Conservation (phyloP, 805 yeast genomes). For the Torulaspora gathmanii region DNA sequence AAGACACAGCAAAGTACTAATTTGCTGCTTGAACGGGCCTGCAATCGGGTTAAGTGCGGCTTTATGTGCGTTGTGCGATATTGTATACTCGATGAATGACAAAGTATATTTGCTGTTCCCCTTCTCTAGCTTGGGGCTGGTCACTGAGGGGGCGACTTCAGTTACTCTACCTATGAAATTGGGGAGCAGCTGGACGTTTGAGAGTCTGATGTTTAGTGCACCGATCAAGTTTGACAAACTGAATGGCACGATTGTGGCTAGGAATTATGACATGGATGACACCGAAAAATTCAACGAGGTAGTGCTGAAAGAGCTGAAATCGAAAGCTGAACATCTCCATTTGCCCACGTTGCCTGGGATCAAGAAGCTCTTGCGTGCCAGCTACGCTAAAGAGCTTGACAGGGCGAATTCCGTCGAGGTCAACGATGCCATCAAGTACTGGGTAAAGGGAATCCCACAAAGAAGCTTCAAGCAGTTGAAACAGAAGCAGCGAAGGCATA, state of each 20-base stretch:
- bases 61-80: constrained; percentile 67
- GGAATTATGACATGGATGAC: constrained; percentile 43
- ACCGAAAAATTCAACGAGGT: constrained; percentile 45
- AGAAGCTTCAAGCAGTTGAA: constrained; percentile 54
- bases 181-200: constrained; percentile 68
- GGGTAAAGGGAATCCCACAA: constrained; percentile 74
- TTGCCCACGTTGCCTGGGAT: constrained; percentile 42
- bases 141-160: constrained; percentile 75
- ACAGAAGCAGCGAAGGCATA: constrained; percentile 54
- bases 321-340: constrained; percentile 36
- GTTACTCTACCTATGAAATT: constrained; percentile 63
- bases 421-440: constrained; percentile 60
- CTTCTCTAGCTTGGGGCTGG: constrained; percentile 76
- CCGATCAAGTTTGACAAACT: constrained; percentile 61
- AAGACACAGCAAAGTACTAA: constrained; percentile 65
- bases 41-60: constrained; percentile 77
- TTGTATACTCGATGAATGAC: constrained; percentile 62
- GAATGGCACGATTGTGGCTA: constrained; percentile 58
- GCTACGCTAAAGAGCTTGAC: constrained; percentile 35
- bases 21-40: constrained; percentile 80
- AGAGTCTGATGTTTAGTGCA: constrained; percentile 64
- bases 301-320: constrained; percentile 40
- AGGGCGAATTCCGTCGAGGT: constrained; percentile 61
- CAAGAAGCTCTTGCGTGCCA: constrained; percentile 38
- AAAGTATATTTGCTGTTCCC: constrained; percentile 62